Evolutionary conservation across 2,329 filamentous ascomycete genomes (phyloP), one percentile per base, ranked within the genome.

Genomic region (Ceratocystis huliohia): DNA sequence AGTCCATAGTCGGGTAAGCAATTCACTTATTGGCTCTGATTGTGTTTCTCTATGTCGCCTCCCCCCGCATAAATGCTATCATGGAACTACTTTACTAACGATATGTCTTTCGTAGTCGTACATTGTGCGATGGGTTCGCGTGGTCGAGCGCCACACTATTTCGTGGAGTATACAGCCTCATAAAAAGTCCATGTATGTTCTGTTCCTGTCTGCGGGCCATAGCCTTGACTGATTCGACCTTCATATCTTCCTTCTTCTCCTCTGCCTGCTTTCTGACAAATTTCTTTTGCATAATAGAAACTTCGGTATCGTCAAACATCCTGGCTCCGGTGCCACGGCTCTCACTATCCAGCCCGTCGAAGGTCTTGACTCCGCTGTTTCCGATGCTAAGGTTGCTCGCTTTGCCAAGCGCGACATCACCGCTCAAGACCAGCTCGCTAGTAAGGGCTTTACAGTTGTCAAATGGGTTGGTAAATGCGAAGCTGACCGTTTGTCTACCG

Each of bases 141-240:
- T 96, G 71, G 87, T 91, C 66, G 87, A 91, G 70, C 88, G 88
- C 65, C 88, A 96, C 75, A 96, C 92, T 63, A 91, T 99, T 72
- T 96, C 92, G 17, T 99, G 94, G 94, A 96, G 91, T 73, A 85
- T 99, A 48, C 92, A 97, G 74, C 94, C 94, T 56, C 91, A 97
- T 76, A 97, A 96, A 79, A 97, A 96, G 78, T 96, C 93, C 68
- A 88, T 99, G 85, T 88, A 77, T 72, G 78, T 71, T 67, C 44
- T 63, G 28, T 22, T n/a, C 13, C 7, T 59, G 33, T 62, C 37
- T 59, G 61, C 30, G 68, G 68, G 63, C 4, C 28, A 46, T 30
- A 15, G 13, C 61, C 30, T 71, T 71, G 57, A 73, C 66, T 59
- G 63, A 57, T 69, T 65, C 10, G 17, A 1, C 48, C 48, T 20